Base-by-base conservation (phyloP, 2,329 filamentous ascomycete genomes). In the Epichloe bromicola region DNA sequence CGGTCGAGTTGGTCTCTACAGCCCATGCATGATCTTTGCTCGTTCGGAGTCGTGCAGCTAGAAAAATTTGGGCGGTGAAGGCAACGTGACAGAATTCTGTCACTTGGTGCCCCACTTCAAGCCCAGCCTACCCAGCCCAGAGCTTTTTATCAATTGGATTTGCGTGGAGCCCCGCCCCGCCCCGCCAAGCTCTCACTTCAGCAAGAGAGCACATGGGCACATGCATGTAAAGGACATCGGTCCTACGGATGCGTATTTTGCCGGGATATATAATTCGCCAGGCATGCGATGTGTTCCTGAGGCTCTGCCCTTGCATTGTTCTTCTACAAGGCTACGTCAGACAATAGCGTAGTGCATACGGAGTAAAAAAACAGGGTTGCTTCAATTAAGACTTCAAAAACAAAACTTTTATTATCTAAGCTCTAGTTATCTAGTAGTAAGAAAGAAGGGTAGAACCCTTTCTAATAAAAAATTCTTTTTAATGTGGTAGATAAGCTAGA, bases 61-160 rank as follows among this genome's bases (percentile, higher is more conserved):
- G 46, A 56, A 61, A 61, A 59, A 57, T 58, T 59, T 59, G 53
- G 59, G 59, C 58, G 59, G 59, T 61, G 58, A 59, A 59, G 46
- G 46, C 15, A 30, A 14, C 48, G 10, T 19, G 36, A 34, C 26
- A 34, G 30, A 39, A 58, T 61, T 60, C 55, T 59, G 56, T 55
- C 58, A 19, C 4, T 2, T 15, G 3, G 4, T 14, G 50, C 53
- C 50, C 52, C 55, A 53, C 55, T 38, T 36, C 7, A 36, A 19
- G 36, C n/a, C 23, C 4, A 23, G 19, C 8, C 19, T 23, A 19
- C 19, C 19, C 19, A 23, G 23, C 23, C 23, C 5, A 5, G 14
- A 12, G 26, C 26, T 8, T 5, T 34, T 46, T 10, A n/a, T 33
- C 43, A 45, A 45, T 34, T 44, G 41, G 23, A 14, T 33, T 45